Conservation (phyloP, 768 basidiomycete genomes). For the Melanogaster broomeanus region DNA sequence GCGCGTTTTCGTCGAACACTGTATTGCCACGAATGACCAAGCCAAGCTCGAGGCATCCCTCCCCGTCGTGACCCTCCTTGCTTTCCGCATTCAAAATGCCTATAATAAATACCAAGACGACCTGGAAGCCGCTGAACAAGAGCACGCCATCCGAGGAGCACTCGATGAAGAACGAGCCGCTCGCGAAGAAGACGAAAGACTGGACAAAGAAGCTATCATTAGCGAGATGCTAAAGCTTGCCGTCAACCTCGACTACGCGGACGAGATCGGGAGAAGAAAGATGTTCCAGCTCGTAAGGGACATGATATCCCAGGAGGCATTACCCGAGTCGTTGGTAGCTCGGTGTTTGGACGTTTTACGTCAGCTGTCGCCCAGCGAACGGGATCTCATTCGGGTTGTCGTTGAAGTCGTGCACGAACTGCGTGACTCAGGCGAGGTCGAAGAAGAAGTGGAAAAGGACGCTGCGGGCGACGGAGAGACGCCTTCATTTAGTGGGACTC, state of each 20-base stretch:
- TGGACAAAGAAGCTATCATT: conserved; percentile 67
- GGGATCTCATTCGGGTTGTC: conserved; percentile 84
- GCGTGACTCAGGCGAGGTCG: conserved; percentile 46
- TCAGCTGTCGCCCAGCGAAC: conserved; percentile 68
- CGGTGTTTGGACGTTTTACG: conserved; percentile 83
- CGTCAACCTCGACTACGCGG: conserved; percentile 82
- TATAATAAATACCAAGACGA: conserved; percentile 66
- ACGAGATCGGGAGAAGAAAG: conserved; percentile 87
- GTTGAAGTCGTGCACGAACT: conserved; percentile 88
- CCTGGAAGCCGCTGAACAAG: conserved; percentile 42
- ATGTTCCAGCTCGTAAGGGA: conserved; percentile 86
- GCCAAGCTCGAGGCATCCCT: conserved; percentile 65
- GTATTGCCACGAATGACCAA: conserved; percentile 59
- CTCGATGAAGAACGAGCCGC: conserved; percentile 39
- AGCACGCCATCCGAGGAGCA: conserved; percentile 26
- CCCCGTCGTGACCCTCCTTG: conserved; percentile 86
- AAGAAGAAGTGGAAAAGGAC: conserved; percentile 38
- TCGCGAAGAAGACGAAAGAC: conserved; percentile 46
- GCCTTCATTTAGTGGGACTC: conserved; percentile 32
- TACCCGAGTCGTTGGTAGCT: conserved; percentile 71
- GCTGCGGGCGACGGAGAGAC: conserved; percentile 34
- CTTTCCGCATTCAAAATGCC: conserved; percentile 67
- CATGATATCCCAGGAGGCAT: conserved; percentile 72
- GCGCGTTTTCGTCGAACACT: conserved; percentile 82
- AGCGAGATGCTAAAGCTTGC: conserved; percentile 81